Base-by-base conservation (phyloP, 78 protist species). In the Paratrimastix pyriformis region DNA sequence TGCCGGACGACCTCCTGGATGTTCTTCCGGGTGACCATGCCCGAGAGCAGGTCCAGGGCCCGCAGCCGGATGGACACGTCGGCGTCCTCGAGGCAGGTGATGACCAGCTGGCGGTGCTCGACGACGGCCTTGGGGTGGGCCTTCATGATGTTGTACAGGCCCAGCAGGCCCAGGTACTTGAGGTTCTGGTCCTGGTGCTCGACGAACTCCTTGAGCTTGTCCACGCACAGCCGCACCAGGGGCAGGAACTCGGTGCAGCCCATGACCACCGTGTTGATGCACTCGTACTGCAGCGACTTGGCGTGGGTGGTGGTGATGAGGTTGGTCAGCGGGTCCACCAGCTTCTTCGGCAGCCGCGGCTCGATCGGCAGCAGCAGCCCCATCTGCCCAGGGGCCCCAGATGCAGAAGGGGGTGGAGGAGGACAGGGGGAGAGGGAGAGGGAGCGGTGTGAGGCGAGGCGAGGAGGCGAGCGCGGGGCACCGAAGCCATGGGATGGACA, bases 311-410 rank as follows among this genome's bases (percentile, higher is more conserved):
- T 15, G 8, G 21, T 9, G 3, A 76, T 46, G 39, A 76, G 6
- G 33, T 76, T 29, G 35, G 6, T 3, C 38, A 76, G 43, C 38
- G 68, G 58, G 30, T 35, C 38, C 2, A 35, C 74, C 42, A 76
- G 6, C 30, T 64, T 60, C 48, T 76, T 60, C 6, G 42, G 66
- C 33, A 76, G 52, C 4, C 75, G 8, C 6, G 80, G 80, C 80
- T 76, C 80, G 33, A 18, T 55, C 3, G 8, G 48, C 4, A 64
- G 6, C 42, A 76, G 18, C 13, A 18, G 24, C 15, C 68, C 68
- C 11, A 62, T 11, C 68, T 62, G 21, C 21, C 21, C 55, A 50
- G 15, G 15, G 13, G 15, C 15, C 21, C 13, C 24, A 35, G 26
- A 62, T 62, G 21, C 15, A 35, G 39, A 15, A 62, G 13, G 18